Conservation (phyloP, 2,329 filamentous ascomycete genomes). For the Scytalidium sp. region DNA sequence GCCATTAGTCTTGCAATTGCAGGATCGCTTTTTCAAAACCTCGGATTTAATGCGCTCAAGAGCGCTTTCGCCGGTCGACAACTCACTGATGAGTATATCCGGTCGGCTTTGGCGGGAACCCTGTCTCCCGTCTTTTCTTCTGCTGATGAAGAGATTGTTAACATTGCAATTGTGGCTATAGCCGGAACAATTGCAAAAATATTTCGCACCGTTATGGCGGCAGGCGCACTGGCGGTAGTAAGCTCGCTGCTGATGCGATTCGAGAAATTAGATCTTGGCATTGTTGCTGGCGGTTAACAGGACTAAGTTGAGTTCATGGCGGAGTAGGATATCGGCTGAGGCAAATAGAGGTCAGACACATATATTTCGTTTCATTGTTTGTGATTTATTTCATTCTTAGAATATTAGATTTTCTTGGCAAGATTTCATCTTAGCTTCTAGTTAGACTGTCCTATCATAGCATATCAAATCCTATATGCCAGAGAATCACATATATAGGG, state of each 20-base stretch:
- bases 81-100: slow-evolving; percentile 11
- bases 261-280: slow-evolving; percentile 11
- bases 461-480: too few relatives aligned
- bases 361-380: too few relatives aligned
- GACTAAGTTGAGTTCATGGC: too few relatives aligned
- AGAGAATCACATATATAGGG: too few relatives aligned
- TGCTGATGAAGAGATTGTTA: slow-evolving; percentile 8
- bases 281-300: slow-evolving; percentile 46
- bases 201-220: slow-evolving; percentile 24
- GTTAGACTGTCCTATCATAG: too few relatives aligned
- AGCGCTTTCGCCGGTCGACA: neutral
- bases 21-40: neutral
- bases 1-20: neutral
- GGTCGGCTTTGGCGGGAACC: slow-evolving; percentile 17
- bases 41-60: neutral
- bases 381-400: too few relatives aligned
- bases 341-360: too few relatives aligned
- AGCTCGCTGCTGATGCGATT: slow-evolving; percentile 23
- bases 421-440: too few relatives aligned
- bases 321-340: too few relatives aligned
- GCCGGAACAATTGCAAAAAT: slow-evolving; percentile 22
- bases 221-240: slow-evolving; percentile 22
- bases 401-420: too few relatives aligned
- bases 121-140: slow-evolving; percentile 9
- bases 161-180: slow-evolving; percentile 22